Evolutionary conservation across 306 rosid species (phyloP), one percentile per base, ranked within the genome.

Genomic region (Pyrus betulifolia): DNA sequence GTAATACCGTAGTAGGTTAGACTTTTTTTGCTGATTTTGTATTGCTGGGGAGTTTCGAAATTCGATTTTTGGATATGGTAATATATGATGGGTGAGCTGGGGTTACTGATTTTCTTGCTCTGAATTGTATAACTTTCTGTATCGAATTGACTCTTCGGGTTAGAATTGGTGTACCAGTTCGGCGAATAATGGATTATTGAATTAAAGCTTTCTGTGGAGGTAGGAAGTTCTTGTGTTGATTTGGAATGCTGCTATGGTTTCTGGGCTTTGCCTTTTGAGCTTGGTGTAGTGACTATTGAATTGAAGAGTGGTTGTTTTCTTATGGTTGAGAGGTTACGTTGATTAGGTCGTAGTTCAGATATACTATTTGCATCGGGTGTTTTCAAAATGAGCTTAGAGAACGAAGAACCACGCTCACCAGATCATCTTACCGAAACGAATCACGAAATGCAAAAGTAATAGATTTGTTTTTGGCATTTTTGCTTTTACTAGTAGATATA

Each of bases 381-480:
- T 69, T 45, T 64, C 87, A 87, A 62, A 88, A 96, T 96, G 99
- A 91, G 91, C 86, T 82, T 80, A 46, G 92, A 80, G 86, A 89
- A 65, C 38, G 91, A 86, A 69, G 91, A 82, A 30, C 77, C 75
- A 21, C 78, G 38, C 74, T 80, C 67, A 59, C 54, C 76, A 79
- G 88, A 83, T 76, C 87, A 86, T 72, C 77, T 77, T 49, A 58
- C 85, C 27, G 79, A 75, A 40, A 51, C 68, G 76, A 81, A 82
- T 77, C 85, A 81, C 18, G 96, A 86, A 85, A 68, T 69, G 38
- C 85, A 78, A 46, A 88, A 86, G 97, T 95, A 95, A 83, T 68
- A 11, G 6, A 31, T 49, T 74, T 76, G 33, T 77, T 54, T 63
- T 46, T 64, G 46, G 66, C 75, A 45, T 8, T 76, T 75, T 49